Conservation (phyloP, 2,329 filamentous ascomycete genomes). For the Beauveria sp. region DNA sequence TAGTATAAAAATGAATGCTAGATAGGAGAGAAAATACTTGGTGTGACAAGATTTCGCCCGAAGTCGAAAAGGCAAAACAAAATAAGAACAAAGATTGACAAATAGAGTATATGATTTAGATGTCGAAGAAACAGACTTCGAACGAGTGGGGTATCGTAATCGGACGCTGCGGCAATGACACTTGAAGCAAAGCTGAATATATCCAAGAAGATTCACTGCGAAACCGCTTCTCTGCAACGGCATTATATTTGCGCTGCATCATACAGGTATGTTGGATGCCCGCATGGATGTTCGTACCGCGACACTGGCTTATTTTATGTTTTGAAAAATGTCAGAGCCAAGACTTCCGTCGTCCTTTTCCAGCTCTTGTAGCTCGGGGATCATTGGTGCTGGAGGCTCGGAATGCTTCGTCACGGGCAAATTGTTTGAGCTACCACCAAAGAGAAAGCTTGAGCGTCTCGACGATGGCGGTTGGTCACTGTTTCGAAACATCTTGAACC, state of each 20-base stretch:
- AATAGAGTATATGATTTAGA: constrained; percentile 11
- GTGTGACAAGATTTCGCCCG: background rate
- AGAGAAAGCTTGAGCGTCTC: constrained; percentile 36
- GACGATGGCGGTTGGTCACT: constrained; percentile 26
- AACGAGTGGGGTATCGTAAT: constrained; percentile 10
- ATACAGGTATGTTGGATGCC: constrained; percentile 9
- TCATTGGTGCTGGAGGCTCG: constrained; percentile 52
- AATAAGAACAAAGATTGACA: constrained; percentile 1
- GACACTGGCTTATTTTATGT: constrained; percentile 40
- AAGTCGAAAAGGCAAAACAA: background rate
- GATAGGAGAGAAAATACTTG: background rate
- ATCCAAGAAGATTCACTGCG: constrained; percentile 3
- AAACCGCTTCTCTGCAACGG: background rate
- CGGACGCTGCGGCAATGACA: background rate
- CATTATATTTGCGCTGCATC: background rate
- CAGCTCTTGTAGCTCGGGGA: constrained; percentile 48
- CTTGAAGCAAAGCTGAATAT: constrained; percentile 1
- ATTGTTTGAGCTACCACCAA: constrained; percentile 29
- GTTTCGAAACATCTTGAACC: constrained; percentile 48
- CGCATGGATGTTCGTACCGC: background rate
- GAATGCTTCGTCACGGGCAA: constrained; percentile 26
- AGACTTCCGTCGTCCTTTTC: constrained; percentile 41
- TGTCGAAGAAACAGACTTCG: background rate
- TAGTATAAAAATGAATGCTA: background rate
- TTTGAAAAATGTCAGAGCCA: constrained; percentile 44